Evolutionary conservation across 2,329 filamentous ascomycete species (phyloP).

Genomic region (Chaetomiaceae sp.): DNA sequence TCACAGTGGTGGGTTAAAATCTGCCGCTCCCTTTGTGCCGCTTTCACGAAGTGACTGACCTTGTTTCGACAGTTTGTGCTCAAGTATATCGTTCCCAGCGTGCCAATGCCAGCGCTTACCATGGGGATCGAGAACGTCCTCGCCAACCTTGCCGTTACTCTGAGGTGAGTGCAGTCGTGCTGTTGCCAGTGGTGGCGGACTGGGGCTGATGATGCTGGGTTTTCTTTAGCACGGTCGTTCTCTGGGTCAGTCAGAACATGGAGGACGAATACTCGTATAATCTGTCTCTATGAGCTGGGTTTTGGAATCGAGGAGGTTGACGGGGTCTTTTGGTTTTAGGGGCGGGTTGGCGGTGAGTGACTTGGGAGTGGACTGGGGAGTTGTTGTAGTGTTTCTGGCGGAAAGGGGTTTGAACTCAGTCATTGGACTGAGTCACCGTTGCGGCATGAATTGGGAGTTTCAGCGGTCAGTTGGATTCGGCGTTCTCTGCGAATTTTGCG

Average conservation of each 20-base stretch:
- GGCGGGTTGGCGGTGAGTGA: not conserved
- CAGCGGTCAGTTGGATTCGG: not conserved
- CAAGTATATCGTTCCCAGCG: constrained; percentile 56
- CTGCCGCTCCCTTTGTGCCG: too few relatives aligned
- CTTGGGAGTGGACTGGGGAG: too few relatives aligned
- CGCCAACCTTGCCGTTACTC: constrained; percentile 58
- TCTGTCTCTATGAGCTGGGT: constrained; percentile 48
- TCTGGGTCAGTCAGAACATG: constrained; percentile 69
- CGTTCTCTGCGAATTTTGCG: not conserved
- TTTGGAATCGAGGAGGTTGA: not conserved
- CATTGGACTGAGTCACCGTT: not conserved
- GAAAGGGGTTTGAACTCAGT: not conserved
- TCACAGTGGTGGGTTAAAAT: too few relatives aligned
- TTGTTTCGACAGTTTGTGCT: too few relatives aligned
- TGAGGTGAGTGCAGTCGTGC: constrained; percentile 44
- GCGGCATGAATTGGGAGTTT: not conserved
- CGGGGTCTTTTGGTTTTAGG: not conserved
- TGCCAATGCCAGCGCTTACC: constrained; percentile 55
- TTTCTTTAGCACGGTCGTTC: constrained; percentile 50
- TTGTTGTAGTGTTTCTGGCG: too few relatives aligned
- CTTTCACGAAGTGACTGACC: too few relatives aligned
- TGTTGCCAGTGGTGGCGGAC: not conserved
- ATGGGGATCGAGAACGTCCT: constrained; percentile 66
- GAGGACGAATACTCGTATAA: constrained; percentile 69
- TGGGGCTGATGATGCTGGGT: constrained; percentile 19